Percentiles rank a stretch among this genome's conserved stretches.
Conservation (phyloP, 2,329 filamentous ascomycete species). For the Xylaria sp. region DNA sequence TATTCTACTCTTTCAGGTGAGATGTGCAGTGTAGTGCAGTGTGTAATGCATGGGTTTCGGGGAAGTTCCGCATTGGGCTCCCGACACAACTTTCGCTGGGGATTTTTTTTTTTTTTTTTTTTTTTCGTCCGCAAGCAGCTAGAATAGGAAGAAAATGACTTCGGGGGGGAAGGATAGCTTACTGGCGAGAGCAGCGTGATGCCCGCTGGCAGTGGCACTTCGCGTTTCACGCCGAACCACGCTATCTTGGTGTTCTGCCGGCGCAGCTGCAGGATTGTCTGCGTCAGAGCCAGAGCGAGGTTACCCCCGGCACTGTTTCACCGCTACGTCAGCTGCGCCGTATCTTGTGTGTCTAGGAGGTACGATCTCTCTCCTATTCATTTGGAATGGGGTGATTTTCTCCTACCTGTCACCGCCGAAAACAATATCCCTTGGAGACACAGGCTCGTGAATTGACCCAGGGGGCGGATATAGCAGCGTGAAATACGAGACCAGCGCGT, state of each 20-base stretch:
- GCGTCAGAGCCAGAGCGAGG: conserved; percentile 72
- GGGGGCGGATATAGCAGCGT: conserved; percentile 76
- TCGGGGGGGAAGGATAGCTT: no score
- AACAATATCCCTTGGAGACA: conserved; percentile 73
- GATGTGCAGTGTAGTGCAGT: no score
- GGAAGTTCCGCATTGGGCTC: no score
- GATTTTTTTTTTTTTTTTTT: no score
- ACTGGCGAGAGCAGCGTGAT: conserved; percentile 70
- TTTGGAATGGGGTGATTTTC: not conserved
- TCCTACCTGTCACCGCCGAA: conserved; percentile 74
- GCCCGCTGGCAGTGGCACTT: conserved; percentile 74
- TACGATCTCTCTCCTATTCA: not conserved
- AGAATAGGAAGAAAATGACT: no score
- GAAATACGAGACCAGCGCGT: conserved; percentile 78
- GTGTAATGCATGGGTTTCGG: no score
- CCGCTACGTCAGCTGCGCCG: conserved; percentile 7
- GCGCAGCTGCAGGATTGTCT: conserved; percentile 72
- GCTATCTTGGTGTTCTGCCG: conserved; percentile 58
- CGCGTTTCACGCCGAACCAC: conserved; percentile 69
- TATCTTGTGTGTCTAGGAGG: not conserved
- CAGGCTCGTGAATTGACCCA: conserved; percentile 72
- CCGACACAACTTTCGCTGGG: no score
- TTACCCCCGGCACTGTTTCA: conserved; percentile 74
- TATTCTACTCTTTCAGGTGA: no score
- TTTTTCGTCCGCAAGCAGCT: no score